phyloP scores from a whole-genome alignment of 768 basidiomycete species.

The Mycena sanguinolenta region DNA sequence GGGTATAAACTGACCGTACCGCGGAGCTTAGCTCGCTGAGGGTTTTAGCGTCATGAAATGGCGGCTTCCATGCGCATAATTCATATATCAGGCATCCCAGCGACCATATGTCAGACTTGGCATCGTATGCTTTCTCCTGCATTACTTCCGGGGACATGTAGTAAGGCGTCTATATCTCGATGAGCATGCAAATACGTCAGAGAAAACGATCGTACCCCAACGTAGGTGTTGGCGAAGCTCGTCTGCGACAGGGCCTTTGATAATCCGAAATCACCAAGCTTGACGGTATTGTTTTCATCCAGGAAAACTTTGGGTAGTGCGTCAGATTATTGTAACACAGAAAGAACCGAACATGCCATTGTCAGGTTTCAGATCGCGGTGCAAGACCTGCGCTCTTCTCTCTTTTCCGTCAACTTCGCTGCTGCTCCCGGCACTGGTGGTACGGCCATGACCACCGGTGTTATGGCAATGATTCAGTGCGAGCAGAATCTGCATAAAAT shows the following conservation, averaged over 20 bases:
- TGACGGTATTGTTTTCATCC: constrained; percentile 86
- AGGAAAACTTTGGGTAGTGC: constrained; percentile 78
- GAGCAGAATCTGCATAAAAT: constrained; percentile 92
- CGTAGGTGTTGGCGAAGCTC: constrained; percentile 95
- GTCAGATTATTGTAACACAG: not conserved
- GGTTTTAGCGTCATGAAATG: constrained; percentile 94
- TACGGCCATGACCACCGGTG: constrained; percentile 70
- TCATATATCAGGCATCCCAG: constrained; percentile 97
- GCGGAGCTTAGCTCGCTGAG: constrained; percentile 87
- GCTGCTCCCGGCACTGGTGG: constrained; percentile 52
- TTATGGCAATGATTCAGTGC: constrained; percentile 96
- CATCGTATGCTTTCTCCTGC: constrained; percentile 97
- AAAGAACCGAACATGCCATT: constrained; percentile 73
- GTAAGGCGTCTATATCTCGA: constrained; percentile 84
- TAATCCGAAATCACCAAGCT: constrained; percentile 97
- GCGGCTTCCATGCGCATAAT: constrained; percentile 93
- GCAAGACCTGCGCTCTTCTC: constrained; percentile 82
- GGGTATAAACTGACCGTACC: constrained; percentile 68
- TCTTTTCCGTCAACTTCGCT: constrained; percentile 61
- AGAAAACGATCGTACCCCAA: constrained; percentile 76
- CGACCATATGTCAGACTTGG: constrained; percentile 99
- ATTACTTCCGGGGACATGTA: constrained; percentile 99
- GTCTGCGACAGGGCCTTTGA: constrained; percentile 92
- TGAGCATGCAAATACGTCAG: not conserved
- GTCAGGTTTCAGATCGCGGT: constrained; percentile 97